Evolutionary conservation across 306 rosid genomes (phyloP), one percentile per base, ranked within the genome.

Genomic region (Gleditsia sinensis): DNA sequence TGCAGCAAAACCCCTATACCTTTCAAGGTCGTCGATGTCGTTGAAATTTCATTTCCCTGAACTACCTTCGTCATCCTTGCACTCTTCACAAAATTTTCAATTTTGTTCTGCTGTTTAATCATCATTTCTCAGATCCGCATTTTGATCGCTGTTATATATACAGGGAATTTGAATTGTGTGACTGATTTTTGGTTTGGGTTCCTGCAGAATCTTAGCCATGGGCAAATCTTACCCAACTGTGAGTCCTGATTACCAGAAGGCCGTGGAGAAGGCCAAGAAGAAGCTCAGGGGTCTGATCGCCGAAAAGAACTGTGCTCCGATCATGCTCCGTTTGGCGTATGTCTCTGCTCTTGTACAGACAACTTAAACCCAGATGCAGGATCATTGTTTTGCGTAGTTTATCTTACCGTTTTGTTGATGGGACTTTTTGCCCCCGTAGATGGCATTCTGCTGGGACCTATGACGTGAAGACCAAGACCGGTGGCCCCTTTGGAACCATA

Each of bases 381-480:
- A 45, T 16, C 51, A 45, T 16, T 8, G 19, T 3, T 13, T 14
- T 45, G 51, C 20, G 14, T 14, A 20, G 16, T 45, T 45, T 45
- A 16, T 7, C 20, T 1, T 45, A 45, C 0, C 20, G 8, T 75
- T 30, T n/a, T 49, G 39, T 19, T 19, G 24, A 7, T 23, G 28
- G 5, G 11, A 10, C 33, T 45, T 14, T 27, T 40, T 21, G 66
- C 25, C 21, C 21, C 2, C 81, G 53, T 40, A 93, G 98, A 81
- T 93, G 98, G 98, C 98, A 93, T 79, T 88, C 98, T 6, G 98
- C 98, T 54, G 98, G 98, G 0, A 93, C 98, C 53, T 93, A 58
- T 40, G 97, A 91, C 28, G 59, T 64, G 43, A 82, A 71, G 28
- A 45, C 94, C 0, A 91, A 33, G 83, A 91, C 96, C 2, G 98